Evolutionary conservation across 2,329 filamentous ascomycete species (phyloP), one percentile per base, ranked within the genome.

Genomic region (Trichoderma sp.): DNA sequence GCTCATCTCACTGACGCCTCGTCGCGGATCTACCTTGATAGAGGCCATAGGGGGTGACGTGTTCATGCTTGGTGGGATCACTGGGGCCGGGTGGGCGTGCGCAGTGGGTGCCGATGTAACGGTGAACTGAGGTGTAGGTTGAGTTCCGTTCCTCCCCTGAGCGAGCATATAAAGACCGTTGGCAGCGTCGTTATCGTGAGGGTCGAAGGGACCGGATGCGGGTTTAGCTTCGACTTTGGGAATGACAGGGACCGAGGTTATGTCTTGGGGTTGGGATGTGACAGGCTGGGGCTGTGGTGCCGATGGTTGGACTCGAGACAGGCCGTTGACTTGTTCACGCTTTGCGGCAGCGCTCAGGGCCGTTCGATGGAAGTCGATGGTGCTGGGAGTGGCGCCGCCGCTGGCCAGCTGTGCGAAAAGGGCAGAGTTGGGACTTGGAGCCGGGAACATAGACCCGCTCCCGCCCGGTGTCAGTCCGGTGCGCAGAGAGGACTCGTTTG

Each of bases 381-480:
- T 97, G 73, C 92, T 91, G 9, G 96, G 96, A 1, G 96, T 99
- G 4, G 94, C 92, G 70, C 92, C 93, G 74, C 93, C 93, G 78
- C 89, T 93, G 74, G 93, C 90, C 47, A 96, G 84, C 75, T 92
- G 91, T 73, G 92, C 91, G 81, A 95, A 93, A 7, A 98, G 83
- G 65, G 92, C 92, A 0, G 93, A 93, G 80, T 93, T 97, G 43
- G 94, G 95, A 80, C 93, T 97, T 3, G 94, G 92, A 69, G 92
- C 93, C 71, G 95, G 94, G 85, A 98, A 98, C 94, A 98, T 98
- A 76, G 95, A 97, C 77, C 95, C 95, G 80, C 95, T 94, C 75
- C 95, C 95, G 73, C 96, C 96, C 63, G 96, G 96, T 68, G 96
- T 98, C 75, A 98, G 84, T 71, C 96, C 96, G 73, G 94, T 96